These are phyloP conservation scores for Spinacia oleracea DNA, from an alignment of 179 eudicot species.

Conservation along the genomic window DNA sequence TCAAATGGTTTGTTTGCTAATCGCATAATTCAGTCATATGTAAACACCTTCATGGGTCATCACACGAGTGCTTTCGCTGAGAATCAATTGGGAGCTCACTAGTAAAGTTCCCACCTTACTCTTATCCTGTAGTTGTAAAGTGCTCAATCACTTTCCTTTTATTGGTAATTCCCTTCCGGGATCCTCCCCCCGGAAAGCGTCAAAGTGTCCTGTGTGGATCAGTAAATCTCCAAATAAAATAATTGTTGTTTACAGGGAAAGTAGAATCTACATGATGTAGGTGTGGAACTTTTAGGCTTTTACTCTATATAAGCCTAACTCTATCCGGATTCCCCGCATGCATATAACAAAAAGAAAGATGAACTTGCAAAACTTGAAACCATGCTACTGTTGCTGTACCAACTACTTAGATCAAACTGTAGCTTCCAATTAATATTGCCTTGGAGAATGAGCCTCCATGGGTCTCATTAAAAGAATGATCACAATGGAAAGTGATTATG, in stretches of 20 bases:
- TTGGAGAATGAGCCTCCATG: no score
- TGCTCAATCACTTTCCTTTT: background rate
- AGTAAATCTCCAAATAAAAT: no score
- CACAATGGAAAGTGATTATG: no score
- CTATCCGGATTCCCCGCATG: constrained; percentile 22
- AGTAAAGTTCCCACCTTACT: background rate
- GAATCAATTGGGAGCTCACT: background rate
- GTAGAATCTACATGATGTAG: background rate
- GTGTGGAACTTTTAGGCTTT: background rate
- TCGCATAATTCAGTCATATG: no score
- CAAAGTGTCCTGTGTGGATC: no score
- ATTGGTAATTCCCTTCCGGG: background rate
- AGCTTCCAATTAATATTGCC: no score
- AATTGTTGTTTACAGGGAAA: no score
- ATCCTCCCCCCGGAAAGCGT: no score
- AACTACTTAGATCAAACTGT: no score
- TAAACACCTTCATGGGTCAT: background rate
- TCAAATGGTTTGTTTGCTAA: no score
- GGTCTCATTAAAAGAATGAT: no score
- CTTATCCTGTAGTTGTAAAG: background rate
- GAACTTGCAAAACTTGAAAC: constrained; percentile 78
- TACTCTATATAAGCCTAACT: background rate
- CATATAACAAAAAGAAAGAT: constrained; percentile 76
- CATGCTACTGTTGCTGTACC: no score
- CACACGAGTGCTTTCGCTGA: background rate